Conservation (phyloP, 2,329 filamentous ascomycete species). For the Stemphylium lycopersici region DNA sequence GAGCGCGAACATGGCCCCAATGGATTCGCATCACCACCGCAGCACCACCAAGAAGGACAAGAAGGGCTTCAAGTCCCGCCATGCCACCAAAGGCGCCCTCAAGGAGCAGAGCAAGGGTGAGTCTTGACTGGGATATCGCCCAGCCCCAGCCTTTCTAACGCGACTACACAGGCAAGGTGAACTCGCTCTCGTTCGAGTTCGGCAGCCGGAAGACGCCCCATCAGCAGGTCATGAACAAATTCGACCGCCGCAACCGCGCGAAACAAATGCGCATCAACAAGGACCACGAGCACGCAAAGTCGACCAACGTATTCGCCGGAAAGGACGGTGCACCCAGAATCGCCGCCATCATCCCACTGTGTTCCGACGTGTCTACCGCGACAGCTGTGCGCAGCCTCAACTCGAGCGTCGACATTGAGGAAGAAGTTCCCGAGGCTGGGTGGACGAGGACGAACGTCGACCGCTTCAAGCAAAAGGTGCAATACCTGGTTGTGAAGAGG, state of each 20-base stretch:
- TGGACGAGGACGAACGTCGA: conserved; percentile 74
- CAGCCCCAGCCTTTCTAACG: conserved; percentile 17
- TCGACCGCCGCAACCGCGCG: conserved; percentile 92
- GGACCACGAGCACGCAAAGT: conserved; percentile 79
- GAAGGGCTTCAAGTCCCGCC: conserved; percentile 91
- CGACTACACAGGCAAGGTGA: conserved; percentile 71
- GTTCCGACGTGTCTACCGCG: conserved; percentile 70
- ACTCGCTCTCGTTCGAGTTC: conserved; percentile 63
- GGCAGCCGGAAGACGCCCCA: conserved; percentile 84
- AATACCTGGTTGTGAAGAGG: conserved; percentile 77
- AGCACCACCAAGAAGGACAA: conserved; percentile 87
- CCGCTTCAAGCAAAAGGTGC: conserved; percentile 91
- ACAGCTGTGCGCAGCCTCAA: conserved; percentile 75
- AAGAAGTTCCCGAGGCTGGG: conserved; percentile 64
- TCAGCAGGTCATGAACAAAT: conserved; percentile 96
- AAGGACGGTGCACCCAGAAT: conserved; percentile 85
- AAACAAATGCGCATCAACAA: conserved; percentile 88
- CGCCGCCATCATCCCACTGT: conserved; percentile 86
- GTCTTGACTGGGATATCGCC: conserved; percentile 1
- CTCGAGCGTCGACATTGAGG: conserved; percentile 77
- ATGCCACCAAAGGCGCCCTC: conserved; percentile 85
- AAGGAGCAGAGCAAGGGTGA: conserved; percentile 85
- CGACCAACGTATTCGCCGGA: conserved; percentile 82
- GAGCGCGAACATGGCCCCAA: conserved; percentile 70
- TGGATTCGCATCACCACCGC: conserved; percentile 80